phyloP scores from a whole-genome alignment of 2,329 filamentous ascomycete genomes.

The Botrytis medusae region DNA sequence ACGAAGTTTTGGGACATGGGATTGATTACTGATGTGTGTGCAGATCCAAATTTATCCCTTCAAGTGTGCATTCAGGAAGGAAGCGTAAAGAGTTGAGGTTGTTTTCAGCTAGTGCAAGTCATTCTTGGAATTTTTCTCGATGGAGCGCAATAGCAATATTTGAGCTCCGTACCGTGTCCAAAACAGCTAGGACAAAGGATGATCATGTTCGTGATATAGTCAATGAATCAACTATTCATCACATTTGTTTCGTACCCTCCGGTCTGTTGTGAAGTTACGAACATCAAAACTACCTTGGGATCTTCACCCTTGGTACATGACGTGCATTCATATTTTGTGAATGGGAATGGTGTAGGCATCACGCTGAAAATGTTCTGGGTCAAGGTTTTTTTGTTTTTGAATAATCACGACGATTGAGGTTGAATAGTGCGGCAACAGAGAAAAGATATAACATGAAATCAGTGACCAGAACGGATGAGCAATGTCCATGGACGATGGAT shows the following conservation, averaged over 20 bases:
- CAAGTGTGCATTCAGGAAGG: slow-evolving; percentile 45
- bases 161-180: background rate
- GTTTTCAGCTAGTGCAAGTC: background rate
- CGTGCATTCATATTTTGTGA: too few relatives aligned
- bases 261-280: too few relatives aligned
- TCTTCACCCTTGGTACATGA: too few relatives aligned
- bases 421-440: background rate
- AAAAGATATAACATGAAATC: background rate
- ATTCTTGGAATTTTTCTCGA: background rate
- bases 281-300: too few relatives aligned
- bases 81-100: background rate
- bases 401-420: background rate
- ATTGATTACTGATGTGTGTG: slow-evolving; percentile 19
- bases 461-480: background rate
- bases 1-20: background rate
- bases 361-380: background rate
- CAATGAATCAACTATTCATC: background rate
- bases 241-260: background rate
- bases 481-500: background rate
- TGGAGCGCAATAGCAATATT: background rate
- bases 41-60: slow-evolving; percentile 53
- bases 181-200: background rate
- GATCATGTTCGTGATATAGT: background rate
- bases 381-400: background rate
- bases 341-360: background rate